A percentile compares a stretch with the other conserved stretches of the same genome.
phyloP scores from a whole-genome alignment of 2,329 filamentous ascomycete genomes.

The Aaosphaeria pasadenensis region DNA sequence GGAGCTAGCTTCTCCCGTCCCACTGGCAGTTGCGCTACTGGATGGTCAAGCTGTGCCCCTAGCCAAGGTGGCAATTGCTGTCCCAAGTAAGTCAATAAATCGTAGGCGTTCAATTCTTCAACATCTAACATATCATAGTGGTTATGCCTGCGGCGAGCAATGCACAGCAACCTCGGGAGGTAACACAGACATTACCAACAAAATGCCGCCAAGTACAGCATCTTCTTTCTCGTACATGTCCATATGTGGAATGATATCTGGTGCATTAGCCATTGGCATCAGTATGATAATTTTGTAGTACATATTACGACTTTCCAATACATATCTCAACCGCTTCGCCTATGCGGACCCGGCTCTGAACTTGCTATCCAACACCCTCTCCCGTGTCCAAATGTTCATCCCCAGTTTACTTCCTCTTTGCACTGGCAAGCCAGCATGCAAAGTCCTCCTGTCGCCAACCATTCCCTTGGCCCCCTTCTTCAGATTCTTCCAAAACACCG shows the following conservation, averaged over 20 bases:
- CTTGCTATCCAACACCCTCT: conserved; percentile 12
- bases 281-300: conserved; percentile 35
- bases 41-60: conserved; percentile 72
- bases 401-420: conserved; percentile 51
- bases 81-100: conserved; percentile 62
- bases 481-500: conserved; percentile 60
- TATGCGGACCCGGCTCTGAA: conserved; percentile 14
- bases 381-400: conserved; percentile 24
- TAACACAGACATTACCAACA: conserved; percentile 24
- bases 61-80: conserved; percentile 78
- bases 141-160: conserved; percentile 33
- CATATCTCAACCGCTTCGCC: neutral
- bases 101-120: conserved; percentile 17
- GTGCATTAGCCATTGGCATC: conserved; percentile 28
- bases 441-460: conserved; percentile 44
- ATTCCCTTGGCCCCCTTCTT: conserved; percentile 51
- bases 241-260: conserved; percentile 26
- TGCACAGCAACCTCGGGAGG: conserved; percentile 33
- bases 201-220: conserved; percentile 39
- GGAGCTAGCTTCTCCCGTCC: conserved; percentile 42
- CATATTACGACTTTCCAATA: neutral
- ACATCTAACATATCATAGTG: conserved; percentile 6
- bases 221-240: conserved; percentile 22
- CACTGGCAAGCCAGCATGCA: conserved; percentile 57
- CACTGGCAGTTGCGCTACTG: conserved; percentile 60